Percentiles rank a stretch among this genome's conserved stretches.
Conservation (phyloP, 306 rosid genomes). For the Trifolium repens region DNA sequence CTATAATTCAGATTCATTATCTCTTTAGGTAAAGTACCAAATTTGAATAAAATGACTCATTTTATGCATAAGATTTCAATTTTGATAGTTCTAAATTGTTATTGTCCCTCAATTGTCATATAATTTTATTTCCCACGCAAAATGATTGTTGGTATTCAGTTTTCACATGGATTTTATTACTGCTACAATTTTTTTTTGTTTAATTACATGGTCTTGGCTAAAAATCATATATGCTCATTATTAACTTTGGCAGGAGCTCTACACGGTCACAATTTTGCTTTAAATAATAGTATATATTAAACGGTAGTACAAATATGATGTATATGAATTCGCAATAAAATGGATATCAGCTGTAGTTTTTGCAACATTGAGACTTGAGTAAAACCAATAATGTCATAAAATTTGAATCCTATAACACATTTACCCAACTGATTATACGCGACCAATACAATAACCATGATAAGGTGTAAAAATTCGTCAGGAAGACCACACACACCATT, state of each 20-base stretch:
- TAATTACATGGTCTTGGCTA: background rate
- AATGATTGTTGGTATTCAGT: too few species aligned
- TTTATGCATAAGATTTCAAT: too few species aligned
- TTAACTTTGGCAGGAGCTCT: background rate
- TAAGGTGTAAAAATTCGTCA: slow-evolving; percentile 40
- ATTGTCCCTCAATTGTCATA: too few species aligned
- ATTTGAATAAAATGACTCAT: too few species aligned
- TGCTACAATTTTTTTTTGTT: background rate
- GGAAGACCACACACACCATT: slow-evolving; percentile 48
- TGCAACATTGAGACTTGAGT: slow-evolving; percentile 45
- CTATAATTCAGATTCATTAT: too few species aligned
- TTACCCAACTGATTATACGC: slow-evolving; percentile 41
- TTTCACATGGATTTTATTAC: background rate
- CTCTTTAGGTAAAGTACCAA: too few species aligned
- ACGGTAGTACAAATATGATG: slow-evolving; percentile 11
- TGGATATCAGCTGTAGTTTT: slow-evolving; percentile 42
- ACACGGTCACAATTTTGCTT: background rate
- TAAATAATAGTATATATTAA: background rate
- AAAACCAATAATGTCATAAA: slow-evolving; percentile 43
- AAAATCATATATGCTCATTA: background rate
- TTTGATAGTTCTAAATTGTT: too few species aligned
- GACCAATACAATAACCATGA: slow-evolving; percentile 44
- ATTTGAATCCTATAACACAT: slow-evolving; percentile 43
- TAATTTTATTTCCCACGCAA: too few species aligned
- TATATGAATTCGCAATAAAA: slow-evolving; percentile 40